Evolutionary conservation across 345 rosid genomes (phyloP), one percentile per base, ranked within the genome.

Genomic region (Aquilaria malaccensis): DNA sequence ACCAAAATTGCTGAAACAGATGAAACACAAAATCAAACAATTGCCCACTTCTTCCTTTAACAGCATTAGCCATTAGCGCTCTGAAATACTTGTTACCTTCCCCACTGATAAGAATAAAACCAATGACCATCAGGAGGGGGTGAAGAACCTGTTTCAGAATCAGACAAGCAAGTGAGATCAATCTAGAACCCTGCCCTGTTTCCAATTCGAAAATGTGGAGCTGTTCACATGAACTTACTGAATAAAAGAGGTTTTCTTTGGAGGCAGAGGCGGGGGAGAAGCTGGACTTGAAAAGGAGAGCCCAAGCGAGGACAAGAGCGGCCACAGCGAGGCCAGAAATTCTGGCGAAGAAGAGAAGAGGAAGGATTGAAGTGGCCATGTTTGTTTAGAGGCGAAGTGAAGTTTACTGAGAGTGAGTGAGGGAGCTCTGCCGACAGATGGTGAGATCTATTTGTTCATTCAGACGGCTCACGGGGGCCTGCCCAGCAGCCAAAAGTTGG

Each of bases 91-190:
- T 22, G 22, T 45, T 78, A 88, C 96, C 98, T 93, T 93, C 98
- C 65, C 98, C 97, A 70, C 94, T 89, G 55, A 87, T 65, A 69
- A 89, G 77, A 64, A 89, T 89, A 81, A 93, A 87, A 66, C 96
- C 97, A 62, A 93, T 89, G 67, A 93, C 99, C 99, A 89, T 93
- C 30, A 93, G 58, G 62, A 93, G 58, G 46, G 96, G 95, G 70
- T 89, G 96, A 46, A 84, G 96, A 56, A 77, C 82, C 98, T 86
- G 82, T 58, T 49, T 54, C 45, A 11, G 30, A 13, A 1, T 59
- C 7, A 12, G 30, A 11, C 22, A 69, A 30, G 45, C 41, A 33
- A 33, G 43, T 52, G 29, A 31, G 54, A 37, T 2, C 3, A 37
- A 22, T 22, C 22, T 22, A 37, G 43, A 37, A 4, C 5, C 7